Conservation (phyloP, 1,284 basidiomycete genomes). For the Inonotus obliquus region DNA sequence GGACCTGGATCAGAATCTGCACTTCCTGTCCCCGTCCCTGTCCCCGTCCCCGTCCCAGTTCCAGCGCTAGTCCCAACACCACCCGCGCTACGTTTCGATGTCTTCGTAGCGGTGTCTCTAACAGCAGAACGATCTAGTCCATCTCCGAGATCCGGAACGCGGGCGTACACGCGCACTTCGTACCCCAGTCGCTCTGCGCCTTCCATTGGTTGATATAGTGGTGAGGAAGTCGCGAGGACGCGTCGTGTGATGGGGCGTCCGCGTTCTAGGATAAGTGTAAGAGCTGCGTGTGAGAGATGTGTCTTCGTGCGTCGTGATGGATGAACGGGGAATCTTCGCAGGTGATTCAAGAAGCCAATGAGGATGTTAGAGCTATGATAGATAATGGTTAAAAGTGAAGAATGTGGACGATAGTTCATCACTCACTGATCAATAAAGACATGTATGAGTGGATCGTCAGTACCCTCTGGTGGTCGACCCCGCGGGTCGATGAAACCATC, state of each 20-base stretch:
- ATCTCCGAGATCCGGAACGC: conserved; percentile 70
- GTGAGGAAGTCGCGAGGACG: conserved; percentile 77
- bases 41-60: conserved; percentile 8
- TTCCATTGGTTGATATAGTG: conserved; percentile 78
- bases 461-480: conserved; percentile 39
- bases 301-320: conserved; percentile 28
- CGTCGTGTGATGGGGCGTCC: conserved; percentile 64
- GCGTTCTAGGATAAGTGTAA: conserved; percentile 68
- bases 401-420: conserved; percentile 1
- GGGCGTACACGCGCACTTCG: conserved; percentile 70
- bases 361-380: conserved; percentile 73
- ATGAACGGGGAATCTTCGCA: conserved; percentile 47
- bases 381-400: conserved; percentile 10
- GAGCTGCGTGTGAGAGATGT: conserved; percentile 63
- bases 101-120: conserved; percentile 22
- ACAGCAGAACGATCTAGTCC: conserved; percentile 29
- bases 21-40: conserved; percentile 17
- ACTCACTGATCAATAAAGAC: conserved; percentile 84
- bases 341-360: conserved; percentile 65
- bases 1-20: conserved; percentile 26
- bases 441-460: conserved; percentile 62
- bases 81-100: conserved; percentile 18
- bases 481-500: conserved; percentile 36
- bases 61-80: neutral
- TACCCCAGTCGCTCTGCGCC: conserved; percentile 72